Base-by-base conservation (phyloP, 176 grass and related monocot genomes). In the Stipa capillata region DNA sequence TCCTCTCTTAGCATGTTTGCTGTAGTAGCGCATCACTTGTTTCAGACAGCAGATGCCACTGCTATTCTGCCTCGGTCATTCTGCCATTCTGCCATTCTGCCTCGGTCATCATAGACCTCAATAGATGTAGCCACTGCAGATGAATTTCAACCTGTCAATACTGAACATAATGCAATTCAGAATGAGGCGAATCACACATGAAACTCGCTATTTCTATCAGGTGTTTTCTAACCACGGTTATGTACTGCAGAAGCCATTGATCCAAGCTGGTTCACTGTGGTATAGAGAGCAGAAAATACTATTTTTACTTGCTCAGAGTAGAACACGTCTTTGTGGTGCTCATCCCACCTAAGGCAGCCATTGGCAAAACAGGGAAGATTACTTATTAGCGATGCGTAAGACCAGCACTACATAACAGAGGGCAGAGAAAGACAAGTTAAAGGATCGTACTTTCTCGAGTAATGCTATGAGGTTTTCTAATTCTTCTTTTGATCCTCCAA, bases 101-200 rank as follows among this genome's bases (percentile, higher is more conserved):
- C 61, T 97, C 88, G 7, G 35, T 85, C 88, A 91, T 93, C 94
- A 91, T 89, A 18, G 86, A 93, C 61, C 78, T 87, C 49, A 93
- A 20, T 73, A 87, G 42, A 45, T 62, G 80, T 40, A 87, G 36
- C 94, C 94, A 96, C 90, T 96, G 41, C 50, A 47, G 6, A 81
- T 35, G 12, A 36, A 20, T 55, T 16, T 5, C 9, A 79, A 29
- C 3, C 1, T 31, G 32, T 82, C 5, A 73, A 0, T 31, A 13
- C n/a, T n/a, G 4, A 27, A 60, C 31, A 36, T 2, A 4, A 18
- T 12, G 36, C 0, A n/a, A 2, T 6, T 14, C 27, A 61, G 10
- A 32, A 70, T 28, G 35, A 27, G 31, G 33, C n/a, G 59, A 16
- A 47, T 41, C 1, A 11, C 20, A 60, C 9, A 65, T 4, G 15